Conservation (phyloP, 2,329 filamentous ascomycete species). For the Xylaria sp. region DNA sequence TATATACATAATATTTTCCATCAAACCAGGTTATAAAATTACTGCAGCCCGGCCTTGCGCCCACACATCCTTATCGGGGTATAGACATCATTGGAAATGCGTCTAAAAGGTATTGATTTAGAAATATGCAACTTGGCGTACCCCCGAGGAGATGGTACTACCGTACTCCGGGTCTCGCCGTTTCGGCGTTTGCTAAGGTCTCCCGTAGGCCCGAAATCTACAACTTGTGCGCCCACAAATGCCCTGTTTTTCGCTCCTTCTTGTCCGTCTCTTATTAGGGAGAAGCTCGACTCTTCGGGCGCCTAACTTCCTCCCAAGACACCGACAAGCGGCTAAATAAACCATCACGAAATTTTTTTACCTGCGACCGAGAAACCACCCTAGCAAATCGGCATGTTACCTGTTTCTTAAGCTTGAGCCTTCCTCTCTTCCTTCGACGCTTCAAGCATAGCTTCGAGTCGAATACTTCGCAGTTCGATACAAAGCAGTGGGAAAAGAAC, state of each 20-base stretch:
- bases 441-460: not conserved
- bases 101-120: not conserved
- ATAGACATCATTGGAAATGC: not conserved
- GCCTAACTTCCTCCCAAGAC: not conserved
- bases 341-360: not conserved
- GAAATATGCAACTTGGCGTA: not conserved
- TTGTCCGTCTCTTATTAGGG: not conserved
- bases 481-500: not conserved
- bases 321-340: not conserved
- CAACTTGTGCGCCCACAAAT: constrained; percentile 6
- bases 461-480: not conserved
- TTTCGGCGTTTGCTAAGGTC: constrained; percentile 34
- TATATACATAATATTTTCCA: not conserved
- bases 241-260: constrained; percentile 3
- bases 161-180: constrained; percentile 33
- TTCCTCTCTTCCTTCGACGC: not conserved
- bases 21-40: not conserved
- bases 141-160: not conserved
- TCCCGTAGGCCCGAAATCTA: constrained; percentile 1
- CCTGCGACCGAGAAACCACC: not conserved
- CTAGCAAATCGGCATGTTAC: not conserved
- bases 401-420: not conserved
- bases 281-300: constrained; percentile 13
- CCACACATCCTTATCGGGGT: not conserved
- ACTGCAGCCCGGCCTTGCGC: not conserved